A percentile compares a stretch with the other conserved stretches of the same genome.
These are phyloP conservation scores for Xylaria sp. DNA, from an alignment of 2,329 filamentous ascomycete genomes.

Conservation along the genomic window DNA sequence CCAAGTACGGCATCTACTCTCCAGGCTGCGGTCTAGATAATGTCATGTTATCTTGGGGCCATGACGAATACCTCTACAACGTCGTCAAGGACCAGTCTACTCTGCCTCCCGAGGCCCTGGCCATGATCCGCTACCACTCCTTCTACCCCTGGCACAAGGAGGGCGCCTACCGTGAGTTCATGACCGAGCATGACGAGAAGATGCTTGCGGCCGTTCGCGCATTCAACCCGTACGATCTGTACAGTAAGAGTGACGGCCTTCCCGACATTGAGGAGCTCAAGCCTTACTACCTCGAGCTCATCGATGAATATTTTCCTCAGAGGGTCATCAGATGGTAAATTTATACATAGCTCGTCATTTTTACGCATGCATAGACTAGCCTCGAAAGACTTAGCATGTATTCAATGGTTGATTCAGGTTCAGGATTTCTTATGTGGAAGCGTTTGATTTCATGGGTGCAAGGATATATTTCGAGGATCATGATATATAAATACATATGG, in stretches of 20 bases:
- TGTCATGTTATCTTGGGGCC: conserved; percentile 90
- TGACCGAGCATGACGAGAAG: conserved; percentile 82
- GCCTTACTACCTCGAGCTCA: conserved; percentile 79
- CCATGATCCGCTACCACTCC: conserved; percentile 93
- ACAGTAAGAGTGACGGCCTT: conserved; percentile 88
- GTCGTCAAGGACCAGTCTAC: conserved; percentile 84
- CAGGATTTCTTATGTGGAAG: conserved; percentile 1
- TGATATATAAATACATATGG: not conserved
- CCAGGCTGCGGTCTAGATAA: conserved; percentile 85
- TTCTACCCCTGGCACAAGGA: conserved; percentile 93
- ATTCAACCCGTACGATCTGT: conserved; percentile 92
- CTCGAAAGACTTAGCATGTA: conserved; percentile 13
- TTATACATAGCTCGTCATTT: not conserved
- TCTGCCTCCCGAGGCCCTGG: conserved; percentile 82
- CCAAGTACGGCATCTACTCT: conserved; percentile 82
- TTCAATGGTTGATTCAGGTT: not conserved
- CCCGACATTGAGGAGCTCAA: conserved; percentile 82
- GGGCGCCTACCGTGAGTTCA: conserved; percentile 83
- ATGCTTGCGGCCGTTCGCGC: conserved; percentile 85
- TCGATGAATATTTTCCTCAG: conserved; percentile 78
- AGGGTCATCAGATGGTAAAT: conserved; percentile 75
- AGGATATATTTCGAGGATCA: not conserved
- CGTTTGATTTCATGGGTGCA: conserved; percentile 13
- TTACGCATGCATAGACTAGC: conserved; percentile 8
- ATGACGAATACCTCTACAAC: conserved; percentile 89